Conservation (phyloP, 768 basidiomycete species). For the Auricularia heimuer region DNA sequence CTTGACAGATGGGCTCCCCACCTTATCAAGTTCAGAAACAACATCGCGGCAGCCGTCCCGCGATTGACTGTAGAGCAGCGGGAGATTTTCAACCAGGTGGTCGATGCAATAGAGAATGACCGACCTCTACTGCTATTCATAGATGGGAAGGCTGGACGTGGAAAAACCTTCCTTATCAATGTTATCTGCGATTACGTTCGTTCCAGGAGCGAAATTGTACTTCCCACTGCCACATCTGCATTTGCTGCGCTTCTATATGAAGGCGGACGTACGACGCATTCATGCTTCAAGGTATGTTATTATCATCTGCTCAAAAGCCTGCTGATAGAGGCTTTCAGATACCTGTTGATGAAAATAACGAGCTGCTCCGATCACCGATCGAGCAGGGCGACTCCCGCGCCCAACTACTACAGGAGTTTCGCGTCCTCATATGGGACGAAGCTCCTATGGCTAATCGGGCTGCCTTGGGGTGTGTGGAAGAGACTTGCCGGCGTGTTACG, state of each 20-base stretch:
- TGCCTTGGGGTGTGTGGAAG: conserved; percentile 26
- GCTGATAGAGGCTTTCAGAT: conserved; percentile 15
- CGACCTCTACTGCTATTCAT: conserved; percentile 19
- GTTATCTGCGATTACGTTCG: conserved; percentile 25
- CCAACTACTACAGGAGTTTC: conserved; percentile 23
- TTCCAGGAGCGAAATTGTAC: neutral
- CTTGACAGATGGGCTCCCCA: too few relatives aligned
- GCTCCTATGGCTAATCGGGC: conserved; percentile 26
- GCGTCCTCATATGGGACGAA: conserved; percentile 16
- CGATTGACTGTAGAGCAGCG: too few relatives aligned
- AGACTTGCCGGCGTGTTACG: conserved; percentile 22
- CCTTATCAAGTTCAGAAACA: too few relatives aligned
- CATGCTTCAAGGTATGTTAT: conserved; percentile 17
- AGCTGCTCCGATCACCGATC: conserved; percentile 24
- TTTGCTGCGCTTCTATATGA: too few relatives aligned
- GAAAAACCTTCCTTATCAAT: conserved; percentile 30
- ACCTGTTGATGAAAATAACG: conserved; percentile 24
- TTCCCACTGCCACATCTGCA: too few relatives aligned
- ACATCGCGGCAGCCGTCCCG: too few relatives aligned
- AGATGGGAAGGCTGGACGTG: conserved; percentile 32
- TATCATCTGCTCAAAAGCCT: conserved; percentile 15
- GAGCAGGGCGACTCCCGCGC: conserved; percentile 16
- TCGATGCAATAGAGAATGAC: too few relatives aligned
- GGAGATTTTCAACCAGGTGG: too few relatives aligned
- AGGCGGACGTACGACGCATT: too few relatives aligned